Evolutionary conservation across 2,329 filamentous ascomycete species (phyloP), one percentile per base, ranked within the genome.

Genomic region (Aureobasidium sp.): DNA sequence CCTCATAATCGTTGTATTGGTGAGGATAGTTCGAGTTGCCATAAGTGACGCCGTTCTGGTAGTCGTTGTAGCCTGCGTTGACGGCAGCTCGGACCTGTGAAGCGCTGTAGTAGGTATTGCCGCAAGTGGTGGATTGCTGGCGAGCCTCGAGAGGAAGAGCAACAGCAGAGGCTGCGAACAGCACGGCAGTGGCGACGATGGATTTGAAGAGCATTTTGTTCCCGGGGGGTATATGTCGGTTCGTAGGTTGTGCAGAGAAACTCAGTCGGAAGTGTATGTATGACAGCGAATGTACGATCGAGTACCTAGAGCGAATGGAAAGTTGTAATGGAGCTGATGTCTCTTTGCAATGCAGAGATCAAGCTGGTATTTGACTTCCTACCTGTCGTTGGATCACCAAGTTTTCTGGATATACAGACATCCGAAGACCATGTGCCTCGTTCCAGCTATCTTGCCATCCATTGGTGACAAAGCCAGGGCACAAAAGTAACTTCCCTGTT

Each of bases 1-100:
- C 84, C 69, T 87, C 84, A 67, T 81, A 81, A 76, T 87, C 82
- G 71, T 84, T 81, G 75, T 84, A 87, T 13, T 72, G 72, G 70
- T 87, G 84, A 0, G 84, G 84, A 36, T 63, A 65, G 13, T 37
- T 15, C 29, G 47, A 39, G 41, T 59, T 57, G 41, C 63, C 63
- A 36, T 52, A 59, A 36, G 59, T 61, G 63, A 47, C 29, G 63
- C 62, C 65, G 61, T 65, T 52, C 43, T 46, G 41, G 70, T 83
- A 79, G 68, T 82, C 79, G 24, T 73, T 69, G 74, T 79, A 86
- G 3, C 82, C 83, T 51, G 78, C 75, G 62, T 77, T 74, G 44
- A 79, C 71, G 43, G 85, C 84, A 10, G 76, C 72, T 65, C 72
- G 74, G 53, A 85, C 78, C 63, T 81, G 76, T 56, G 71, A 71